Evolutionary conservation across 768 basidiomycete species (phyloP).

Genomic region (Tricholoma sp.): DNA sequence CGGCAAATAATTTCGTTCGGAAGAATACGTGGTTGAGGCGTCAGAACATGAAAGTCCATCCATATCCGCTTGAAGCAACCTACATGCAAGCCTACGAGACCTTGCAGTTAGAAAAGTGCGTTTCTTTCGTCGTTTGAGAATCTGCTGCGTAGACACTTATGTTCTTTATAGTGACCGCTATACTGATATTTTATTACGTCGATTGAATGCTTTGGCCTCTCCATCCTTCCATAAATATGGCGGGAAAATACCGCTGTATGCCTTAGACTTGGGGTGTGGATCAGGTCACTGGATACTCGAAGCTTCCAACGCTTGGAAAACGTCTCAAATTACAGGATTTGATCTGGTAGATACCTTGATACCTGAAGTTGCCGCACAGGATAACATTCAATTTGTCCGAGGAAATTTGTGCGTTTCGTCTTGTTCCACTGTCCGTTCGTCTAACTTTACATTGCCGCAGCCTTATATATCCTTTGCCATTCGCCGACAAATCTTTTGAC

Average conservation of each 20-base stretch:
- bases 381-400: conserved; percentile 48
- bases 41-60: conserved; percentile 48
- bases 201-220: conserved; percentile 45
- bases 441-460: conserved; percentile 24
- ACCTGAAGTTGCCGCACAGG: conserved; percentile 29
- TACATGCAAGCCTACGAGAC: conserved; percentile 68
- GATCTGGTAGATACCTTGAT: conserved; percentile 52
- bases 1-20: conserved; percentile 18
- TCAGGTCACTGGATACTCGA: conserved; percentile 62
- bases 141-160: conserved; percentile 1
- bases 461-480: conserved; percentile 54
- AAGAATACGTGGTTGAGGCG: conserved; percentile 37
- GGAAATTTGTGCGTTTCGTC: conserved; percentile 60
- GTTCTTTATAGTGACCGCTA: conserved; percentile 51
- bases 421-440: background rate
- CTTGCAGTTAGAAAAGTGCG: conserved; percentile 54
- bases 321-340: conserved; percentile 55
- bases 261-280: conserved; percentile 77
- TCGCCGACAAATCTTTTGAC: conserved; percentile 59
- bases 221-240: conserved; percentile 58
- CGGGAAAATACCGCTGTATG: conserved; percentile 42
- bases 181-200: conserved; percentile 47
- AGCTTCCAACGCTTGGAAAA: conserved; percentile 59
- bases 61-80: conserved; percentile 42
- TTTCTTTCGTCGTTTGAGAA: conserved; percentile 8